Base-by-base conservation (phyloP, 2,329 filamentous ascomycete species). In the Fusarium sp. region DNA sequence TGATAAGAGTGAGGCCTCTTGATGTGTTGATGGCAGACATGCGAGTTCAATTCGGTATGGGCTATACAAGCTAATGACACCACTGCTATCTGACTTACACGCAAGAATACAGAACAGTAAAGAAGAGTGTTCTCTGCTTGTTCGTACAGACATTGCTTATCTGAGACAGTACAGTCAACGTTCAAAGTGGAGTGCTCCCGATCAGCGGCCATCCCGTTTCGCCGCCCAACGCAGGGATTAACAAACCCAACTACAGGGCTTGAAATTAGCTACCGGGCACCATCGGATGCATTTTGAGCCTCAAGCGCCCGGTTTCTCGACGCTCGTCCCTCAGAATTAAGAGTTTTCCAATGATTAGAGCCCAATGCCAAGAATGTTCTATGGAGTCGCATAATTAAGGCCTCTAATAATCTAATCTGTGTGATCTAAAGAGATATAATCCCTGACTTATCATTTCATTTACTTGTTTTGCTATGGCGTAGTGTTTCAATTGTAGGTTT, bases 191-290 rank as follows among this genome's bases (percentile, higher is more conserved):
- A 26, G 45, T 58, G 39, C 14, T 43, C n/a, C 40, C 15, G 55
- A 65, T 33, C 61, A 50, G 57, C 67, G 49, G 62, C 15, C 47
- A 59, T 52, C 56, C 57, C 50, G 57, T 56, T 60, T 67, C 62
- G 67, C 57, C 67, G 62, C 67, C 67, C 65, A 68, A 69, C 30
- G 35, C 52, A 56, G 52, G 56, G 56, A 32, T 30, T 19, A 39
- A 19, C 11, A 37, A 32, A 50, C 65, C 66, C 54, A 70, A 70
- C 56, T n/a, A 4, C 20, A 64, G 58, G 58, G 49, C 64, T 33
- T n/a, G 30, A 64, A 60, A 69, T 67, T 63, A 63, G 56, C 24
- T 60, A 54, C 66, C 54, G 62, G 64, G 61, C 59, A 17, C 44
- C 11, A 54, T 52, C 50, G 46, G 64, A 50, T 54, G 19, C 39